These are phyloP conservation scores for Papiliotrema nemorosa DNA, from an alignment of 1,284 basidiomycete species.

Conservation along the genomic window DNA sequence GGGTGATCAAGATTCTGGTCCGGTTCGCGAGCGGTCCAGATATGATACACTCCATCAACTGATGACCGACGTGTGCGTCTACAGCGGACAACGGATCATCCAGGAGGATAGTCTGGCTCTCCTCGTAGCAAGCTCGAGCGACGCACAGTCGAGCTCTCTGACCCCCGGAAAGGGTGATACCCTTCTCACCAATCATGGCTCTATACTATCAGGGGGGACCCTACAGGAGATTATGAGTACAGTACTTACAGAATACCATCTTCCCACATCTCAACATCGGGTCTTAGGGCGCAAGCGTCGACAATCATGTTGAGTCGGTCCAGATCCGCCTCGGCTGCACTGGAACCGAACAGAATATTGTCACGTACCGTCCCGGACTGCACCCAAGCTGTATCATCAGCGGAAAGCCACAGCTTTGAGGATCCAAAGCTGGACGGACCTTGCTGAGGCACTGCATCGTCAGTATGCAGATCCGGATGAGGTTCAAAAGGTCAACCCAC, in stretches of 20 bases:
- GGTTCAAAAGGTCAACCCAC: conserved; percentile 6
- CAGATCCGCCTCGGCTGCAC: conserved; percentile 16
- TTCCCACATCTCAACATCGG: conserved; percentile 27
- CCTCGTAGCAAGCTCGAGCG: conserved; percentile 71
- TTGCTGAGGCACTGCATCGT: no score
- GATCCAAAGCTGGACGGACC: not conserved
- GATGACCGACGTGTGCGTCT: conserved; percentile 53
- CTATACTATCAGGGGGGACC: conserved; percentile 9
- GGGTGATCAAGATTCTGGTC: conserved; percentile 69
- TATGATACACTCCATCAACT: conserved; percentile 56
- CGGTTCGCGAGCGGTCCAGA: conserved; percentile 59
- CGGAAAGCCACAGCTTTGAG: conserved; percentile 54
- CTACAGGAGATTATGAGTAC: not conserved
- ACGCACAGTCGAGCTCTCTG: conserved; percentile 69
- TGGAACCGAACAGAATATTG: conserved; percentile 35
- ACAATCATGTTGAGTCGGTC: conserved; percentile 22
- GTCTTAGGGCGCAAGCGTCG: conserved; percentile 23
- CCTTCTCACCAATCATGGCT: conserved; percentile 69
- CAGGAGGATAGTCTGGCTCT: conserved; percentile 49
- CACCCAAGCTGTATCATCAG: conserved; percentile 74
- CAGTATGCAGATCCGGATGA: no score
- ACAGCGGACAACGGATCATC: conserved; percentile 59
- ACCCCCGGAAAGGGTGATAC: conserved; percentile 41
- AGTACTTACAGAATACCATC: conserved; percentile 48
- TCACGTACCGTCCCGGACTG: conserved; percentile 63